Evolutionary conservation across 768 basidiomycete genomes (phyloP), one percentile per base, ranked within the genome.

Genomic region (Dentipellis fragilis): DNA sequence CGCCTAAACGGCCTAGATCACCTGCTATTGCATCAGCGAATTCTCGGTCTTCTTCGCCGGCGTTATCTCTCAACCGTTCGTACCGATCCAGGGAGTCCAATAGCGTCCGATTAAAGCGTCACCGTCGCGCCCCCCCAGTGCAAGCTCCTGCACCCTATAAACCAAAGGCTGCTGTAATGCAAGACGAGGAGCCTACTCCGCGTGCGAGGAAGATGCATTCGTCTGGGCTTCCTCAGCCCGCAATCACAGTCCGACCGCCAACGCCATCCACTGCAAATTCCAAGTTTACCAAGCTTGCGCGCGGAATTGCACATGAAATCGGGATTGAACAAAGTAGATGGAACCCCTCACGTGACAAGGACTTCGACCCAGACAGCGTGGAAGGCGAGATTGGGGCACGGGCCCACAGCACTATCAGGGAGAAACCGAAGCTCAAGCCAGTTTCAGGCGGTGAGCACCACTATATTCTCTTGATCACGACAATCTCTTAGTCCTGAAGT

Each of bases 1-100:
- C 87, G 12, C 88, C 88, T 1, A 83, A 85, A 64, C 79, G 89
- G 12, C 88, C 86, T 1, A 80, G 85, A 45, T 62, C 61, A 23
- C 61, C 61, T 11, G 59, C 59, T 6, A 46, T 62, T 39, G 46
- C 22, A 6, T 50, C 57, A 42, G 36, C 36, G 3, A 53, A 11
- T 12, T 40, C 54, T 3, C 56, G 56, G 16, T 40, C 58, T 42
- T 23, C 54, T 21, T 57, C 58, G 4, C 56, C 56, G 23, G 12
- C 12, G n/a, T 16, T 23, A 12, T 50, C 40, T 16, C 52, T 34
- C 34, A 36, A 40, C 6, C 59, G 42, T 6, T 45, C 42, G 14
- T 16, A 12, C 42, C 42, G 42, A 16, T 45, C 42, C 42, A 16
- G 42, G 10, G 42, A 16, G 42, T 45, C 14, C 7, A 45, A 45